Base-by-base conservation (phyloP, 2,329 filamentous ascomycete species). In the Penicillium sp. region DNA sequence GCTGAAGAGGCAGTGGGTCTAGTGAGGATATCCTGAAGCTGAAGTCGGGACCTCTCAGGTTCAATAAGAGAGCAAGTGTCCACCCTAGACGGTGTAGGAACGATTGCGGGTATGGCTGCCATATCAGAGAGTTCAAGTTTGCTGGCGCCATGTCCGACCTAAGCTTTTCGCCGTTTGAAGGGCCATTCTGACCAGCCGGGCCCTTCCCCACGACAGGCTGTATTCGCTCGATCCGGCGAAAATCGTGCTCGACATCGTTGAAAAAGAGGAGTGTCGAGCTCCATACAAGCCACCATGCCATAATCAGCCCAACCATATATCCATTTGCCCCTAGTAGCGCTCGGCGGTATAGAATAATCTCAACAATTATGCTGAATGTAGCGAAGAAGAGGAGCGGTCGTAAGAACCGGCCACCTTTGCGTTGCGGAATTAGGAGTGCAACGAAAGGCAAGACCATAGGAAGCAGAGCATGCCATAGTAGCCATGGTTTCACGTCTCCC, bases 31-130 rank as follows among this genome's bases (percentile, higher is more conserved):
- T 81, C 5, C 86, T 79, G 80, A 85, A 87, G 67, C 82, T 85
- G 86, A 86, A 89, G 64, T 85, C 84, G 38, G 84, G 79, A 9
- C 86, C 87, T 51, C 86, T 81, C 68, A 88, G 85, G 68, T 82
- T 86, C 70, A 80, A 81, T 63, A 86, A 80, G 44, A 88, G 72
- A 61, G 88, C 86, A 11, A 81, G 66, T 3, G 83, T 79, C 86
- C 86, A 89, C 61, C 87, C 82, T 19, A 88, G 66, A 17, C 86
- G 83, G 64, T 86, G 83, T 23, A 75, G 69, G 45, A 86, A 80
- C 3, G 79, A 73, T 3, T 66, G 63, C 68, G 86, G 84, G 66
- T 84, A 86, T 3, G 79, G 66, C 64, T 88, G 84, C 86, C 85
- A 88, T 64, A 75, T 73, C 31, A 84, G 80, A 31, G 64, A 61